Base-by-base conservation (phyloP, 1,139 yeast genomes). In the Sugiyamaella japonica region DNA sequence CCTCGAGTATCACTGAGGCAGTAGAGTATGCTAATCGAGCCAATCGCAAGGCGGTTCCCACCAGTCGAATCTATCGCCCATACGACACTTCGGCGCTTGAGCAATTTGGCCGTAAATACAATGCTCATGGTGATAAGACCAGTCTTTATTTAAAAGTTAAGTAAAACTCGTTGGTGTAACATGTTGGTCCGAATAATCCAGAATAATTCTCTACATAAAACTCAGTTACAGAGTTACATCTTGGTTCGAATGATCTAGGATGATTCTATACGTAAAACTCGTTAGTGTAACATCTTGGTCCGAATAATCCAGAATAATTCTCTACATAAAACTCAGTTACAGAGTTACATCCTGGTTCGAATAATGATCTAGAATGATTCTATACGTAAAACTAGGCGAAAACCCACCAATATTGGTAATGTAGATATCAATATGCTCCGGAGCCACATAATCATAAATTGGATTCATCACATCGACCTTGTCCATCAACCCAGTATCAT, bases 331-430 rank as follows among this genome's bases (percentile, higher is more conserved):
- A n/a, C n/a, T n/a, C n/a, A n/a, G n/a, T 37, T 53, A 59, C 36
- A 59, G 40, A 28, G 39, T 54, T 13, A 60, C 61, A 50, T 91
- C 97, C 65, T 87, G 91, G 50, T 85, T 83, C 70, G 86, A 86
- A 73, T 95, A 95, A 72, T 91, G 90, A 72, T 95, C 99, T 75
- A 91, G 81, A 42, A 93, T 96, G 58, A 93, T 86, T 73, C 99
- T 85, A 73, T 95, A 95, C 53, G 93, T 86, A 73, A 93, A 95
- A 62, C 95, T 89, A 49, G 99, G 99, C 25, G 98, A 89, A 70
- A 88, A 91, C 29, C 98, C 98, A 47, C 99, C 99, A 58, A 76
- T 75, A 61, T 95, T 93, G 16, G 99, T 91, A 65, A 93, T 89
- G 71, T 86, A 90, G 61, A 95, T 89, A 71, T 93, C 98, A 61